A percentile compares a stretch with the other conserved stretches of the same genome.
These are phyloP conservation scores for Prosopis cineraria DNA, from an alignment of 306 rosid species.

Conservation along the genomic window DNA sequence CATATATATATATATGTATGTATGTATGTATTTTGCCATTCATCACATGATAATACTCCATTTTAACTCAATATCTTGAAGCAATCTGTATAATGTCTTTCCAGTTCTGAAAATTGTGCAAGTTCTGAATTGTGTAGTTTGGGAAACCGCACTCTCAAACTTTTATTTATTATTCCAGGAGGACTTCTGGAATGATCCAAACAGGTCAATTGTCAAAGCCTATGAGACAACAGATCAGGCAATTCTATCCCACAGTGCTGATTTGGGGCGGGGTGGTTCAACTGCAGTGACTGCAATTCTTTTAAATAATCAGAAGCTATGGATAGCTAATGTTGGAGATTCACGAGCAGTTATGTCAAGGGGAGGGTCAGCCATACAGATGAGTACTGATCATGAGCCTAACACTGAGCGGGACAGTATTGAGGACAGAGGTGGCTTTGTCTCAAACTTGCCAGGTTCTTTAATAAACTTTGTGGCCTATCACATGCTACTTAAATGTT, in stretches of 20 bases:
- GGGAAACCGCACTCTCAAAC: neutral
- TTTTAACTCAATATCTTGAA: slow-evolving; percentile 23
- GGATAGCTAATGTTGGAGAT: slow-evolving; percentile 84
- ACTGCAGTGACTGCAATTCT: slow-evolving; percentile 84
- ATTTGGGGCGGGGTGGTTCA: slow-evolving; percentile 82
- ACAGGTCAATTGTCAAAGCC: slow-evolving; percentile 57
- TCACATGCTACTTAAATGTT: slow-evolving; percentile 30
- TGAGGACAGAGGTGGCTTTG: slow-evolving; percentile 84
- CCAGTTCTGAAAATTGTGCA: neutral
- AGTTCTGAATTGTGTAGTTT: neutral
- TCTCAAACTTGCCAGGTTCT: slow-evolving; percentile 94
- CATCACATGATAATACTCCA: neutral
- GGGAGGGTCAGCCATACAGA: slow-evolving; percentile 66
- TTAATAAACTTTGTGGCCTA: slow-evolving; percentile 30
- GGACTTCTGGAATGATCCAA: slow-evolving; percentile 66
- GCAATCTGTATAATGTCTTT: slow-evolving; percentile 11
- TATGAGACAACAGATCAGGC: slow-evolving; percentile 70
- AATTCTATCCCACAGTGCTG: slow-evolving; percentile 73
- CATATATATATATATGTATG: no score
- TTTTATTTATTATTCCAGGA: slow-evolving; percentile 43
- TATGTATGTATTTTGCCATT: slow-evolving; percentile 23
- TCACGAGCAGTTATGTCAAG: slow-evolving; percentile 74
- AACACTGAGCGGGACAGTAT: slow-evolving; percentile 81
- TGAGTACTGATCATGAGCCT: slow-evolving; percentile 81
- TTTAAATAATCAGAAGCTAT: slow-evolving; percentile 58